These are phyloP conservation scores for Globisporangium perplexum DNA, from an alignment of 352 stramenopile species.

Conservation along the genomic window DNA sequence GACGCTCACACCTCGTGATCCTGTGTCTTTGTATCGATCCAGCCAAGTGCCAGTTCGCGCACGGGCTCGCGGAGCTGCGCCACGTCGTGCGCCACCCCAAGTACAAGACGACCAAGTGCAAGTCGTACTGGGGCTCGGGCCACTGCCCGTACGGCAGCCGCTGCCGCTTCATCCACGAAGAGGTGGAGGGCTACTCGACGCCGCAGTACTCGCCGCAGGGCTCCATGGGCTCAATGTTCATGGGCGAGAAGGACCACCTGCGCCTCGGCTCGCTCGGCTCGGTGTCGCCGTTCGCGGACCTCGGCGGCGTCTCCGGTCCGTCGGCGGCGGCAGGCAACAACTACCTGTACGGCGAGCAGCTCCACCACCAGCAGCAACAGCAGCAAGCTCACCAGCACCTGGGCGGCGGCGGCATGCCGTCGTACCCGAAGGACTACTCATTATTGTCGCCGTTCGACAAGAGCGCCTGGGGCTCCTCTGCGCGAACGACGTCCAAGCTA, in stretches of 20 bases:
- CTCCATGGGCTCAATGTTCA: constrained; percentile 48
- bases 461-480: constrained; percentile 31
- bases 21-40: not conserved
- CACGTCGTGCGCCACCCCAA: constrained; percentile 86
- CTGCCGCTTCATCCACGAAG: constrained; percentile 88
- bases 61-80: constrained; percentile 71
- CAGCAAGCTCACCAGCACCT: constrained; percentile 11
- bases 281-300: constrained; percentile 20
- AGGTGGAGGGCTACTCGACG: constrained; percentile 52
- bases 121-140: constrained; percentile 87
- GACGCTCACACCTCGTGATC: not conserved
- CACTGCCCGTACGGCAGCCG: constrained; percentile 83
- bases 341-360: constrained; percentile 25
- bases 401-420: constrained; percentile 22
- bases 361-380: not conserved
- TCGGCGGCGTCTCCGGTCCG: constrained; percentile 17
- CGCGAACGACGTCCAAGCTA: constrained; percentile 23
- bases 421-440: constrained; percentile 63
- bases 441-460: constrained; percentile 60
- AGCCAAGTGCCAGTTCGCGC: constrained; percentile 87
- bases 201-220: constrained; percentile 48
- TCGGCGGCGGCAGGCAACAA: constrained; percentile 20
- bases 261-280: constrained; percentile 21
- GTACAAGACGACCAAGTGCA: constrained; percentile 92
- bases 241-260: constrained; percentile 36